Conservation (phyloP, 345 rosid species). For the Angophora floribunda region DNA sequence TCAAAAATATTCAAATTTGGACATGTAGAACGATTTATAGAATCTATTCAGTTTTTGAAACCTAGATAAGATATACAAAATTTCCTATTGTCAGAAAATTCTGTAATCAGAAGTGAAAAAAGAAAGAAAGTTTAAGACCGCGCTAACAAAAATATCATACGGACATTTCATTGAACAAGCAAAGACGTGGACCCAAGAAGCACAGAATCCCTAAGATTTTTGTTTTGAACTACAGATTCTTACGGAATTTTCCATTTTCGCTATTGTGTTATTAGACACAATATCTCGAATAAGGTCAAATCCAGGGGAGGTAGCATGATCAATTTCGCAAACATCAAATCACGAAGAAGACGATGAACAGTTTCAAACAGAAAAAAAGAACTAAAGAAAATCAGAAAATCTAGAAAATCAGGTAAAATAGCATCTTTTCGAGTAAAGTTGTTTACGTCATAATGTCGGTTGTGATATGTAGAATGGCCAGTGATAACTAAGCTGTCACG, state of each 20-base stretch:
- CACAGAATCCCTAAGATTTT: background rate
- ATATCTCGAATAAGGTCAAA: background rate
- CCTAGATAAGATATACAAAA: no score
- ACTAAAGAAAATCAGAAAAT: background rate
- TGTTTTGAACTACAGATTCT: background rate
- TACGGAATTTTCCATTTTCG: background rate
- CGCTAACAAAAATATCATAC: background rate
- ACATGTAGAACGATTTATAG: background rate
- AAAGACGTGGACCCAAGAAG: background rate
- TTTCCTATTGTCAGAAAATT: no score
- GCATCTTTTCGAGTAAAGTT: background rate
- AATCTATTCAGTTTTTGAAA: no score
- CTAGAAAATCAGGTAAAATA: background rate
- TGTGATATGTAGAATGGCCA: no score
- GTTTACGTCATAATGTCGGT: background rate
- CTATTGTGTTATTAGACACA: background rate
- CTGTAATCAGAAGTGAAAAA: background rate
- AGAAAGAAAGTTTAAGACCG: background rate
- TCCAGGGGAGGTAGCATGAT: background rate
- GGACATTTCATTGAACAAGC: background rate
- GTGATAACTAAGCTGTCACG: background rate
- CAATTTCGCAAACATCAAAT: background rate
- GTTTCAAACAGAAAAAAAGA: no score
- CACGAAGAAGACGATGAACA: background rate
- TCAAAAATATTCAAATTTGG: background rate